These are phyloP conservation scores for Citrus cavaleriei DNA, from an alignment of 345 rosid species.

Conservation along the genomic window DNA sequence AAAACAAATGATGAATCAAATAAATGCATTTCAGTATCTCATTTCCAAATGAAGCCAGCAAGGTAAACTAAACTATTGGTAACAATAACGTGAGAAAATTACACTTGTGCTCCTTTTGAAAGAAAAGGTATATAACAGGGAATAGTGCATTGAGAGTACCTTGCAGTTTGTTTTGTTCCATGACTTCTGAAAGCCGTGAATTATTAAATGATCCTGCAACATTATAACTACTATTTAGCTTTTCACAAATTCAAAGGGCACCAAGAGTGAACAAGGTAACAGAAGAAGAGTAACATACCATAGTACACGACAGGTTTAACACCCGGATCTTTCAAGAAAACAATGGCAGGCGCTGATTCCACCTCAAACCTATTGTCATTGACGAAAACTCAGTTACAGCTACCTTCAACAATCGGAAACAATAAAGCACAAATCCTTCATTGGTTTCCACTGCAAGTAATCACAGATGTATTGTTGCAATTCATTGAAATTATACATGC, in stretches of 20 bases:
- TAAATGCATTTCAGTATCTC: background rate
- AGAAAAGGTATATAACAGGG: background rate
- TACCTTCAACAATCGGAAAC: background rate
- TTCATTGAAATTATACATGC: background rate
- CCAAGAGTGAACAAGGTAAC: conserved; percentile 6
- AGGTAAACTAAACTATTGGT: background rate
- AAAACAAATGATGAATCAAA: background rate
- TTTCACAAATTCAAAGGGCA: conserved; percentile 1
- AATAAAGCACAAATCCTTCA: background rate
- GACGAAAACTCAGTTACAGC: conserved; percentile 21
- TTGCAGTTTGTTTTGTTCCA: conserved; percentile 80
- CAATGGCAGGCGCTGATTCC: conserved; percentile 92
- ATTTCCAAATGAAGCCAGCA: too few species aligned
- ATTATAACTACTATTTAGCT: conserved; percentile 19
- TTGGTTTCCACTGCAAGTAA: background rate
- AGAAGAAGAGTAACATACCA: conserved; percentile 42
- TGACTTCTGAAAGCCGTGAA: conserved; percentile 57
- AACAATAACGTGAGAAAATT: background rate
- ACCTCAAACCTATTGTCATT: conserved; percentile 70
- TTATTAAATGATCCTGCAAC: conserved; percentile 70
- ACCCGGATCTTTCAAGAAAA: conserved; percentile 85
- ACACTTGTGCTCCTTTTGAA: background rate
- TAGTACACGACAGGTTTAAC: conserved; percentile 80
- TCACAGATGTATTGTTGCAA: background rate
- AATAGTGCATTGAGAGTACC: conserved; percentile 34